Evolutionary conservation across 2,329 filamentous ascomycete species (phyloP), one percentile per base, ranked within the genome.

Genomic region (Rugonectria rugulosa): DNA sequence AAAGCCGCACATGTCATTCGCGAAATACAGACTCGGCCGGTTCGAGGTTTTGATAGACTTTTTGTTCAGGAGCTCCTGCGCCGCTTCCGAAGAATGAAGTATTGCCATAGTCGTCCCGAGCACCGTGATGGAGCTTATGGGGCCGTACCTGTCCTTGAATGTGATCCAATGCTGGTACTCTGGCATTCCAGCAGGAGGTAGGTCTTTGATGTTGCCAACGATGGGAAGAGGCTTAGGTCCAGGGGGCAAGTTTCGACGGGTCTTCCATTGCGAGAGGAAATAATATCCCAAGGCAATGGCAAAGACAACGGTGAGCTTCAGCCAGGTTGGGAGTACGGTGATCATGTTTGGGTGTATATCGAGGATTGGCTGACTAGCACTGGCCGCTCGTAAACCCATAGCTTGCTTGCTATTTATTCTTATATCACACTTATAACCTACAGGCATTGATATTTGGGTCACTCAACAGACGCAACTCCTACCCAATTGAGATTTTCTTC

Each of bases 191-290:
- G 53, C 44, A 0, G 71, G 65, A 1, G 81, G 81, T 10, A 84
- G 66, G 56, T 84, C 80, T 1, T 61, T 56, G n/a, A 83, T 59
- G 60, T 84, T 84, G 4, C 81, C 82, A 5, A 84, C 24, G 0
- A 84, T 14, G 0, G 79, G 79, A 6, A 78, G 63, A 0, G 73
- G 73, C 31, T 72, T 79, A 0, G 82, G 82, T 0, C 82, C 82
- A 2, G 81, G 82, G 1, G 81, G 82, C 1, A 67, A 56, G 23
- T 40, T 38, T 11, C 17, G 17, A 17, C 2, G 7, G 10, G 17
- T 6, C 19, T 38, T 38, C 36, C n/a, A n/a, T n/a, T n/a, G n/a
- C n/a, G n/a, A n/a, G n/a, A n/a, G n/a, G n/a, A n/a, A n/a, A n/a
- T n/a, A n/a, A n/a, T n/a, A n/a, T n/a, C n/a, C n/a, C n/a, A n/a